These are phyloP conservation scores for Mrakia gelida DNA, from an alignment of 768 basidiomycete species.

Conservation along the genomic window DNA sequence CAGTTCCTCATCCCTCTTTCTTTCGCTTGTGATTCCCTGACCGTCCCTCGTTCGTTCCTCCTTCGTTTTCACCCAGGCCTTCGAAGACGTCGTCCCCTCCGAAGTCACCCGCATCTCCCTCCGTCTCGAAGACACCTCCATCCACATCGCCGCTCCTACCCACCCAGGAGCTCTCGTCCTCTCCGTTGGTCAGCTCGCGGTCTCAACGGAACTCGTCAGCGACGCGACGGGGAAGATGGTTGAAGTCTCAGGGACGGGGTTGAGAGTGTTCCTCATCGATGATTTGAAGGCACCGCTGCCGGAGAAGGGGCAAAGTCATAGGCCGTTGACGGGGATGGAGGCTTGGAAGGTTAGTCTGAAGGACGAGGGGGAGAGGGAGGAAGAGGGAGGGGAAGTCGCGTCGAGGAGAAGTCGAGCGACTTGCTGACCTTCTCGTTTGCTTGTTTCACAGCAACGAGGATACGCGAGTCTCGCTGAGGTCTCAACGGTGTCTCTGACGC, in stretches of 20 bases:
- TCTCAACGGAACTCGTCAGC: slow-evolving; percentile 68
- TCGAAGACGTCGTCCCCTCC: slow-evolving; percentile 86
- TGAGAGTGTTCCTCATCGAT: slow-evolving; percentile 57
- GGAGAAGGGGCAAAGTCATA: slow-evolving; percentile 31
- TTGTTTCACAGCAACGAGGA: slow-evolving; percentile 35
- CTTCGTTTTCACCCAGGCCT: slow-evolving; percentile 56
- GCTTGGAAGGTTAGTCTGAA: slow-evolving; percentile 34
- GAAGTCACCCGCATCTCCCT: slow-evolving; percentile 73
- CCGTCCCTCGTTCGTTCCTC: background rate
- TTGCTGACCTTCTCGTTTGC: background rate
- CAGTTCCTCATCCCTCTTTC: slow-evolving; percentile 40
- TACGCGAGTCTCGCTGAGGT: slow-evolving; percentile 38
- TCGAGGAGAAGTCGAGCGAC: no score
- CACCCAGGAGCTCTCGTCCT: slow-evolving; percentile 57
- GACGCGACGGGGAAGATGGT: slow-evolving; percentile 58
- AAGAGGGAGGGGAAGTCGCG: background rate
- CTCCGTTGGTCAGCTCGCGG: slow-evolving; percentile 61
- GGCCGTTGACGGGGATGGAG: slow-evolving; percentile 62
- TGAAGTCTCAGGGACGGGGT: slow-evolving; percentile 50
- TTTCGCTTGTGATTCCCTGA: background rate
- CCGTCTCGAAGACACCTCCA: slow-evolving; percentile 61
- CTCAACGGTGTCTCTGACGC: slow-evolving; percentile 28
- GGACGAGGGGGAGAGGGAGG: no score
- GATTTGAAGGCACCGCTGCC: slow-evolving; percentile 45
- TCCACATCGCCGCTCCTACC: slow-evolving; percentile 57